Evolutionary conservation across 2,329 filamentous ascomycete species (phyloP).

Genomic region (Rhytidhysteron rufulum): DNA sequence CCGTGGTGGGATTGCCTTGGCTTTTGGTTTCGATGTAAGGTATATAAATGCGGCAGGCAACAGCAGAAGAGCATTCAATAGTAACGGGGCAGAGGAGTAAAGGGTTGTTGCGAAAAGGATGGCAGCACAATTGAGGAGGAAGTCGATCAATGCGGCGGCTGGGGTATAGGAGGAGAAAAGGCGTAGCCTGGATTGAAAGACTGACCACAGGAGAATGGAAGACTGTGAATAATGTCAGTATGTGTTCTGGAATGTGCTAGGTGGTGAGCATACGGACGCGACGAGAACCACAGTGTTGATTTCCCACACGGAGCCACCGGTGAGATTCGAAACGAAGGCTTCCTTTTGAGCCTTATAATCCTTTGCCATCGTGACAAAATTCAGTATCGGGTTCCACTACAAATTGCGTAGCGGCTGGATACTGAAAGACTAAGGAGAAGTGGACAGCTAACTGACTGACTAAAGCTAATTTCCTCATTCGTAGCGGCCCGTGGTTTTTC

Average conservation of each 20-base stretch:
- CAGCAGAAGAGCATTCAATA: conserved; percentile 71
- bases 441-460: too few species aligned
- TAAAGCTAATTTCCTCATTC: background rate
- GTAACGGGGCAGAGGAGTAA: conserved; percentile 70
- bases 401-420: too few species aligned
- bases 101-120: conserved; percentile 82
- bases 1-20: conserved; percentile 9
- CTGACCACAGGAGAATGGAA: conserved; percentile 81
- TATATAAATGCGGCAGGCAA: conserved; percentile 66
- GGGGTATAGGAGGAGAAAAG: conserved; percentile 76
- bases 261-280: conserved; percentile 63
- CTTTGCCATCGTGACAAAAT: conserved; percentile 26
- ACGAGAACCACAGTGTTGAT: conserved; percentile 84
- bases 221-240: conserved; percentile 53
- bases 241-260: conserved; percentile 16
- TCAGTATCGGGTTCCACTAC: too few species aligned
- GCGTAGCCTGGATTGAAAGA: conserved; percentile 75
- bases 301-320: conserved; percentile 77
- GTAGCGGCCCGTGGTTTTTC: background rate
- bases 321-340: conserved; percentile 89
- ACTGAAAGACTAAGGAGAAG: too few species aligned
- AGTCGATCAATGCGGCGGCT: conserved; percentile 71
- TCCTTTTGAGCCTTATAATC: conserved; percentile 91
- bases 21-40: conserved; percentile 30
- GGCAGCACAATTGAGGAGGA: conserved; percentile 78